phyloP scores from a whole-genome alignment of 768 basidiomycete species.

The Lentinula lateritia region DNA sequence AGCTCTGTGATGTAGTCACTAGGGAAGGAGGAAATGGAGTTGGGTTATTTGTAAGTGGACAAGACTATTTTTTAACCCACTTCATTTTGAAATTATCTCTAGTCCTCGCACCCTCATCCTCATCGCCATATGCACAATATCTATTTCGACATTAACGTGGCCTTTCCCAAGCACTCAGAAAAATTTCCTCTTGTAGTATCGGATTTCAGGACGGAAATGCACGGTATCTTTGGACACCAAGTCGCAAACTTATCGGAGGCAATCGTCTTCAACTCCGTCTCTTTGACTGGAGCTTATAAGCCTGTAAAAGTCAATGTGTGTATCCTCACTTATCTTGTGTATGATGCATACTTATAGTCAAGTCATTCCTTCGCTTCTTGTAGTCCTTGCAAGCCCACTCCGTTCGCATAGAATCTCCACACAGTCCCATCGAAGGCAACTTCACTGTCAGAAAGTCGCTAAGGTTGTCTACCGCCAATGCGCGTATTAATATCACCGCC shows the following conservation, averaged over 20 bases:
- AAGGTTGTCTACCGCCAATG: conserved; percentile 28
- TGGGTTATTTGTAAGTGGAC: conserved; percentile 29
- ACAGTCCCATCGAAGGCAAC: conserved; percentile 30
- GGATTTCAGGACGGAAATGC: conserved; percentile 20
- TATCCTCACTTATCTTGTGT: neutral
- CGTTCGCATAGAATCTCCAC: conserved; percentile 20
- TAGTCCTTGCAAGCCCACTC: conserved; percentile 25
- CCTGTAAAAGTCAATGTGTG: conserved; percentile 23
- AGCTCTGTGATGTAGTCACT: conserved; percentile 23
- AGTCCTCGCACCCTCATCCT: conserved; percentile 11
- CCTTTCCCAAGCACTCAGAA: conserved; percentile 18
- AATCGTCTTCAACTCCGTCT: conserved; percentile 21
- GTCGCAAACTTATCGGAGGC: conserved; percentile 21
- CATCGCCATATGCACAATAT: conserved; percentile 11
- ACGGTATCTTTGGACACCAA: conserved; percentile 20
- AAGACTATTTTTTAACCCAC: neutral
- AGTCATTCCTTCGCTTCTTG: too few species aligned
- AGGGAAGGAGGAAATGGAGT: conserved; percentile 23
- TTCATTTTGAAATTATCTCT: neutral
- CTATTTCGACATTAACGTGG: conserved; percentile 22
- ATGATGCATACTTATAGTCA: neutral
- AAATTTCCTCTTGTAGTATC: conserved; percentile 17
- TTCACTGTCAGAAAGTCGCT: conserved; percentile 25
- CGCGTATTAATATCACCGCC: conserved; percentile 21
- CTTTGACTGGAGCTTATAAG: conserved; percentile 16